A percentile compares a stretch with the other conserved stretches of the same genome.
Conservation (phyloP, 352 stramenopile genomes). For the Phytophthora podocarpi region DNA sequence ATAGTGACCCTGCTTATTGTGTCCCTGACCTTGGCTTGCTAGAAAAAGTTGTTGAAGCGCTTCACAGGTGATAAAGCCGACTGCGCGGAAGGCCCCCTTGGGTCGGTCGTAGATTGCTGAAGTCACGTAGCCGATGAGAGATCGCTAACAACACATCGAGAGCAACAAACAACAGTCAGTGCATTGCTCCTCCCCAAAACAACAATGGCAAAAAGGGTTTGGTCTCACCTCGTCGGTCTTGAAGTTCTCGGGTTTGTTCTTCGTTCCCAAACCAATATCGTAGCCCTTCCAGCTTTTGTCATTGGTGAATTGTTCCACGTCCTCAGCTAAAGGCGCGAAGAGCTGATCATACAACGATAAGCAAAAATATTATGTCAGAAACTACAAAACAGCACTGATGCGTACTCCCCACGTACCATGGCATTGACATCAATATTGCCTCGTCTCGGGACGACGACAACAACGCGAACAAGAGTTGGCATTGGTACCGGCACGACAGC, state of each 20-base stretch:
- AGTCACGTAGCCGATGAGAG: slow-evolving; percentile 67
- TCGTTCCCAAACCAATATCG: slow-evolving; percentile 27
- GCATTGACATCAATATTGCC: slow-evolving; percentile 60
- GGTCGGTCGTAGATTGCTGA: slow-evolving; percentile 82
- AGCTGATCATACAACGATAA: slow-evolving; percentile 30
- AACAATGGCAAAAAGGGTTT: not conserved
- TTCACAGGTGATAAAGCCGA: slow-evolving; percentile 72
- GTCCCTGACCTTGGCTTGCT: slow-evolving; percentile 3
- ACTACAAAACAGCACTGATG: not conserved
- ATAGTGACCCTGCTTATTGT: slow-evolving; percentile 16
- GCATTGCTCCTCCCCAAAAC: not conserved
- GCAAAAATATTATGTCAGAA: not conserved
- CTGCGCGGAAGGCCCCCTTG: slow-evolving; percentile 64
- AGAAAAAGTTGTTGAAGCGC: slow-evolving; percentile 68
- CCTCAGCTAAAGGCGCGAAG: slow-evolving; percentile 35
- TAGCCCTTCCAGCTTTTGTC: slow-evolving; percentile 46
- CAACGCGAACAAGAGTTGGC: slow-evolving; percentile 73
- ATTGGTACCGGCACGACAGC: slow-evolving; percentile 57
- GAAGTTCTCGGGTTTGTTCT: slow-evolving; percentile 6
- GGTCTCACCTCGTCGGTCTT: slow-evolving; percentile 24
- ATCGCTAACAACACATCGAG: slow-evolving; percentile 29
- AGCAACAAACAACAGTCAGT: slow-evolving; percentile 1
- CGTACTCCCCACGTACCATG: slow-evolving; percentile 50
- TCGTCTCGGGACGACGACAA: slow-evolving; percentile 57
- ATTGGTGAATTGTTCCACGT: slow-evolving; percentile 28